Evolutionary conservation across 805 yeast species (phyloP).

Genomic region (Saturnispora zaruensis): DNA sequence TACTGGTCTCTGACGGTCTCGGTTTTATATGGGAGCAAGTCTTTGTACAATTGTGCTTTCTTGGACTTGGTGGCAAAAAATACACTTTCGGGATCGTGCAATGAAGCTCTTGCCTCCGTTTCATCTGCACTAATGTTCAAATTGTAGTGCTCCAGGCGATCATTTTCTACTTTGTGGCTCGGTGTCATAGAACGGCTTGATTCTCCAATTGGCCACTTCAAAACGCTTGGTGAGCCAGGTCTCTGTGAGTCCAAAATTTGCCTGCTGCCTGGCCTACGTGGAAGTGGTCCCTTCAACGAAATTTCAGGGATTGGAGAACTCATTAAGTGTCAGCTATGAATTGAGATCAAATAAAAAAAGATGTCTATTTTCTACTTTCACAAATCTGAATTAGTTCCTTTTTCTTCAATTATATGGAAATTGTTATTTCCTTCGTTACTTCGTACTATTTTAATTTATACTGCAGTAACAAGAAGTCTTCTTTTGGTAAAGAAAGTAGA

Average conservation of each 20-base stretch:
- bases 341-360: neutral
- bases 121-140: constrained; percentile 54
- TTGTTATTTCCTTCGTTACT: neutral
- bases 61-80: constrained; percentile 20
- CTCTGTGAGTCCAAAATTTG: neutral
- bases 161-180: constrained; percentile 14
- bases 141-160: constrained; percentile 28
- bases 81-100: constrained; percentile 17
- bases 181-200: constrained; percentile 5
- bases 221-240: constrained; percentile 3
- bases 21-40: constrained; percentile 57
- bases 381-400: neutral
- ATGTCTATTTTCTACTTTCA: neutral
- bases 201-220: constrained; percentile 6
- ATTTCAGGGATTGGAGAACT: constrained; percentile 14
- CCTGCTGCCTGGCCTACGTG: constrained; percentile 7
- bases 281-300: constrained; percentile 7
- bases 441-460: neutral
- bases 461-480: neutral
- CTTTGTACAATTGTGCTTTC: constrained; percentile 19
- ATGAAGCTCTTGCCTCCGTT: constrained; percentile 21
- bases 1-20: constrained; percentile 65
- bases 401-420: neutral
- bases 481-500: neutral
- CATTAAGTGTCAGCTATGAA: constrained; percentile 6